A percentile compares a stretch with the other conserved stretches of the same genome.
Evolutionary conservation across 805 yeast species (phyloP).

Genomic region (Cyberlindnera bimundalis): DNA sequence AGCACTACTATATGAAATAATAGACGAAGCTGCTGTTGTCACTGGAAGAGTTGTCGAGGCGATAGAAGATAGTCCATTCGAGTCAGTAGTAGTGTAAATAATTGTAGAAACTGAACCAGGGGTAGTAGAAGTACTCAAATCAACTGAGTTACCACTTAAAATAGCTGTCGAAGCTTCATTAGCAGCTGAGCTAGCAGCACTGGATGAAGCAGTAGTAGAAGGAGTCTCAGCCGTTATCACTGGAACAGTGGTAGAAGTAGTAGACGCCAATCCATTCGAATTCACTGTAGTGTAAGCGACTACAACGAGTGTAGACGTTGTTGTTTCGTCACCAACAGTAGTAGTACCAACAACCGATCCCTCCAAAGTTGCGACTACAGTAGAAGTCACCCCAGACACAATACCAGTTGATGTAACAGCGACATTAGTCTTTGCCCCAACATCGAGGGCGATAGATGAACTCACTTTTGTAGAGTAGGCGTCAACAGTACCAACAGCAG

Average conservation of each 20-base stretch:
- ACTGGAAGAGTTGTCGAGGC: neutral
- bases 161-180: neutral
- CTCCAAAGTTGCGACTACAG: neutral
- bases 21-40: neutral
- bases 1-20: neutral
- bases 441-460: neutral
- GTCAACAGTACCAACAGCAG: neutral
- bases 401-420: neutral
- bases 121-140: no score
- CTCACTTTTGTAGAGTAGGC: neutral
- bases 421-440: neutral
- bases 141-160: no score
- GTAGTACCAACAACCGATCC: neutral
- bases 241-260: neutral
- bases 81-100: no score
- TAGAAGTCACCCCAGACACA: neutral
- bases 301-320: neutral
- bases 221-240: neutral
- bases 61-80: no score
- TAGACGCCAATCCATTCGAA: no score
- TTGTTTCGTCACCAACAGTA: no score
- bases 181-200: neutral
- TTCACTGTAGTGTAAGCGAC: no score
- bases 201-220: neutral
- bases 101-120: no score